Conservation (phyloP, 495 filamentous ascomycete genomes). For the Neurospora terricola region DNA sequence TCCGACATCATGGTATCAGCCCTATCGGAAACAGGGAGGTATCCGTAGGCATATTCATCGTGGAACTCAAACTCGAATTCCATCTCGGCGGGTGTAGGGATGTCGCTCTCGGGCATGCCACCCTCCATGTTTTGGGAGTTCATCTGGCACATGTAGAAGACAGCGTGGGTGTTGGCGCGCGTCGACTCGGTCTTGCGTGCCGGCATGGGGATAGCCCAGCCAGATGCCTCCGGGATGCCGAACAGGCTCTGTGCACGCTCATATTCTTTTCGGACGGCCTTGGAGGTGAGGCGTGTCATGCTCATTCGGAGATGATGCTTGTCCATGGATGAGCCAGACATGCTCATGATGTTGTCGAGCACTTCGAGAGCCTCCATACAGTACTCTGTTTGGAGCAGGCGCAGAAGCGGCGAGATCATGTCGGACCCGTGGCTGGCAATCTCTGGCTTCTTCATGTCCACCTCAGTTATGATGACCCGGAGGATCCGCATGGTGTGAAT, state of each 20-base stretch:
- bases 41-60: constrained; percentile 78
- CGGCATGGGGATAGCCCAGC: constrained; percentile 93
- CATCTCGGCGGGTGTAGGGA: constrained; percentile 46
- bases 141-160: constrained; percentile 76
- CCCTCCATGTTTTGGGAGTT: constrained; percentile 23
- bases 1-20: constrained; percentile 90
- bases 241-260: constrained; percentile 90
- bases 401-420: constrained; percentile 84
- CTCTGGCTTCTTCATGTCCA: constrained; percentile 87
- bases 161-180: constrained; percentile 85
- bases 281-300: constrained; percentile 75
- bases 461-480: constrained; percentile 72
- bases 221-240: constrained; percentile 89
- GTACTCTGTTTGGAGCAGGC: constrained; percentile 85
- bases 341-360: constrained; percentile 86
- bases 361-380: constrained; percentile 86
- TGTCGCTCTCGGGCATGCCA: constrained; percentile 48
- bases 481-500: constrained; percentile 85
- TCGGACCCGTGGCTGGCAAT: constrained; percentile 89
- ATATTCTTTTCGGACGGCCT: constrained; percentile 83
- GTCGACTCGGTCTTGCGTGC: constrained; percentile 78
- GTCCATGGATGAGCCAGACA: constrained; percentile 88
- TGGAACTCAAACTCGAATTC: constrained; percentile 73
- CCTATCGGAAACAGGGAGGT: constrained; percentile 55
- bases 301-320: constrained; percentile 93